These are phyloP conservation scores for Bifiguratus adelaidae DNA, from an alignment of 192 early-diverging fungal genomes.

Conservation along the genomic window DNA sequence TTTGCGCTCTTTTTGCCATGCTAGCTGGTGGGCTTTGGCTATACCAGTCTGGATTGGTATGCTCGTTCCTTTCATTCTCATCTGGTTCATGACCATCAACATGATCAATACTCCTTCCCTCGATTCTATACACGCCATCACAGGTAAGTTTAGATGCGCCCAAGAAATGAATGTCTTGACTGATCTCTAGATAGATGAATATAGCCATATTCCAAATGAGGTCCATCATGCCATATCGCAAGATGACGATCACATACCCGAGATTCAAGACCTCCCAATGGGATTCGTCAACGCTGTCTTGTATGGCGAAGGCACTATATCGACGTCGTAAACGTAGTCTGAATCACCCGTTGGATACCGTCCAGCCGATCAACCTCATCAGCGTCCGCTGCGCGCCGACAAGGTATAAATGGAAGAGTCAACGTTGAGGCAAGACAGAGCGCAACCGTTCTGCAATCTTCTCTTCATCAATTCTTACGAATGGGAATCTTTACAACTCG, in stretches of 20 bases:
- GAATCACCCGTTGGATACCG: too few relatives aligned
- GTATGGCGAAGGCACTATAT: slow-evolving; percentile 31
- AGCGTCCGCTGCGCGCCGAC: too few relatives aligned
- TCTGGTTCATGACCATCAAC: slow-evolving; percentile 68
- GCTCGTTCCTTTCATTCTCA: slow-evolving; percentile 59
- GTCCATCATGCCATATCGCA: slow-evolving; percentile 25
- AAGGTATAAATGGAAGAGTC: too few relatives aligned
- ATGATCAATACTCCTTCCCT: slow-evolving; percentile 69
- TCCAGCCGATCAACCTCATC: not conserved
- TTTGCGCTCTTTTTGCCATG: not conserved
- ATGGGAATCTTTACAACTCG: too few relatives aligned
- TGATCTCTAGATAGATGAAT: slow-evolving; percentile 28
- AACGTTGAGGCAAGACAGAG: too few relatives aligned
- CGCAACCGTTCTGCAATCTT: too few relatives aligned
- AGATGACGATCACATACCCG: slow-evolving; percentile 42
- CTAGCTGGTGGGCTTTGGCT: slow-evolving; percentile 71
- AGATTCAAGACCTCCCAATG: slow-evolving; percentile 56
- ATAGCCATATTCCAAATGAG: slow-evolving; percentile 30
- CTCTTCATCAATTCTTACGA: too few relatives aligned
- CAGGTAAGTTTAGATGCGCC: slow-evolving; percentile 35
- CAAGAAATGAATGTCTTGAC: not conserved
- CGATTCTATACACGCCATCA: slow-evolving; percentile 61
- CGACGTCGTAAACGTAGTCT: too few relatives aligned
- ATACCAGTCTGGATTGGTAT: slow-evolving; percentile 72
- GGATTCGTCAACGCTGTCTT: slow-evolving; percentile 61